Evolutionary conservation across 495 filamentous ascomycete genomes (phyloP).

Genomic region (Saxophila tyrrhenica): DNA sequence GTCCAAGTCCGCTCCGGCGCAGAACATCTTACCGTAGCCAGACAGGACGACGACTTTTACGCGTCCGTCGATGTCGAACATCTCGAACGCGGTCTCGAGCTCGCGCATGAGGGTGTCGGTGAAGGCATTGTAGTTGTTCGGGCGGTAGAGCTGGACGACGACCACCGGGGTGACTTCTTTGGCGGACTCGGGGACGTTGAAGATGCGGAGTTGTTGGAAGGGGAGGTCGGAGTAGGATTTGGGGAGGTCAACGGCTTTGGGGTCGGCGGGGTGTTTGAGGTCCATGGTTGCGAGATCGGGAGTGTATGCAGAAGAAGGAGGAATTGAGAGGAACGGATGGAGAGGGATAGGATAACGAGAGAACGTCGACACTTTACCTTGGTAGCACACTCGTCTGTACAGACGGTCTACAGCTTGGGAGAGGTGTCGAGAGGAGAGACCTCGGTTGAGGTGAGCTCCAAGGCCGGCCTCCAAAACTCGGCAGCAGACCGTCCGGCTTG

Average conservation of each 20-base stretch:
- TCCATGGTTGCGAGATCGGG: background rate
- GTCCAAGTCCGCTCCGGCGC: constrained; percentile 57
- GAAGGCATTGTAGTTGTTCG: constrained; percentile 52
- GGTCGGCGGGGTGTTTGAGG: background rate
- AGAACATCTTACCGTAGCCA: constrained; percentile 49
- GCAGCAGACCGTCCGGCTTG: too few relatives aligned
- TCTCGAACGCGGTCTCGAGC: constrained; percentile 42
- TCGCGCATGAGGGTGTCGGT: constrained; percentile 43
- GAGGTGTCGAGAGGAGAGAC: too few relatives aligned
- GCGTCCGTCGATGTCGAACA: constrained; percentile 40
- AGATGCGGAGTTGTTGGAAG: constrained; percentile 39
- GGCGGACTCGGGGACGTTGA: constrained; percentile 40
- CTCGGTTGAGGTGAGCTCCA: too few relatives aligned
- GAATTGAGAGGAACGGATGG: background rate
- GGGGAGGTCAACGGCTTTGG: constrained; percentile 19
- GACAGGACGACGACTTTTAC: constrained; percentile 50
- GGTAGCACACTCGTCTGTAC: background rate
- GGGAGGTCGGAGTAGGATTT: constrained; percentile 32
- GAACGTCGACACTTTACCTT: background rate
- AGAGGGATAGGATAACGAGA: background rate
- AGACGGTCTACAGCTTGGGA: background rate
- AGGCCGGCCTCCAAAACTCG: too few relatives aligned
- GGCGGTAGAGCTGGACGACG: constrained; percentile 46
- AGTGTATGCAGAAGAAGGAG: background rate
- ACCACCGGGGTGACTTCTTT: constrained; percentile 43